Evolutionary conservation across 305 asterid genomes (phyloP).

Genomic region (Euphrasia arctica): DNA sequence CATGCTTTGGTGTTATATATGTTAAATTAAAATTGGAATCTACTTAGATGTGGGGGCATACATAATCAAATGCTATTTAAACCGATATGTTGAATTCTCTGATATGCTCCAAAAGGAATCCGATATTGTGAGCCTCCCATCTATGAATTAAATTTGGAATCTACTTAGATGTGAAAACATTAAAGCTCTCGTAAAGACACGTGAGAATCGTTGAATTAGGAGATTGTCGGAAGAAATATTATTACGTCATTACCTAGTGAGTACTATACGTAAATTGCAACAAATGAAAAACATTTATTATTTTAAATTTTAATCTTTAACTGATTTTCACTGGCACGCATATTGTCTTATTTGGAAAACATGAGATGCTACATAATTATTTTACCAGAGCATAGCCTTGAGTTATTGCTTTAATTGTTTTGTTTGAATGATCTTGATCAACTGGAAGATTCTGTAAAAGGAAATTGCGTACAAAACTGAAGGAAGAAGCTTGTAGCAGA

Average conservation of each 20-base stretch:
- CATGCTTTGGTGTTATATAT: too few species aligned
- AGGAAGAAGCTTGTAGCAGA: slow-evolving; percentile 6
- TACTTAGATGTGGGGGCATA: too few species aligned
- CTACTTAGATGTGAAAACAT: background rate
- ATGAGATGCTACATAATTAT: background rate
- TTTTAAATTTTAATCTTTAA: too few species aligned
- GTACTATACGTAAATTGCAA: too few species aligned
- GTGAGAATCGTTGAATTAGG: too few species aligned
- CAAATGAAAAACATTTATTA: too few species aligned
- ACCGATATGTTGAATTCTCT: background rate
- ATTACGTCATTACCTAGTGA: too few species aligned
- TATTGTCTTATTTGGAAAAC: slow-evolving; percentile 8
- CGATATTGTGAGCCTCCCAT: background rate
- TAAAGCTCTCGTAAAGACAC: background rate
- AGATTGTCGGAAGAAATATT: too few species aligned
- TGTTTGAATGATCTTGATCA: slow-evolving; percentile 7
- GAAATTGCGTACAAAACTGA: background rate
- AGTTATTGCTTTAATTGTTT: background rate
- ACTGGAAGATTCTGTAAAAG: too few species aligned
- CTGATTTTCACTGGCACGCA: background rate
- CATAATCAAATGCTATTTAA: too few species aligned
- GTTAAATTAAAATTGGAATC: too few species aligned
- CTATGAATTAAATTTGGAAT: background rate
- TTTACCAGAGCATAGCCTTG: background rate
- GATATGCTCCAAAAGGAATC: background rate